Evolutionary conservation across 768 basidiomycete genomes (phyloP).

Genomic region (Tylopilus vinaceipallidus): DNA sequence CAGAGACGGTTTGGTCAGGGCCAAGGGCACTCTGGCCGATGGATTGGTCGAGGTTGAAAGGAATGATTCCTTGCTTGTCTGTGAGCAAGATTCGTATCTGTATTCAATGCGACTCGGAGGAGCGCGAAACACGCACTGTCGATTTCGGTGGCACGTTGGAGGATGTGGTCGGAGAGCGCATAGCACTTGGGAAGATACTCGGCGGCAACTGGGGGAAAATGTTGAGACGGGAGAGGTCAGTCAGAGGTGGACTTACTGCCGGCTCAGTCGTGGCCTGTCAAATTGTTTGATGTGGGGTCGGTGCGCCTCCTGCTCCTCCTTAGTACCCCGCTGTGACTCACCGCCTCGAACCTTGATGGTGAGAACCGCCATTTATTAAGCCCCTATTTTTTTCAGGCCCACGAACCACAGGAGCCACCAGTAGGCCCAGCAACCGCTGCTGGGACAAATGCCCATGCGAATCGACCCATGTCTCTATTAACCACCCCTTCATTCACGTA

Average conservation of each 20-base stretch:
- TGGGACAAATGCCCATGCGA: too few relatives aligned
- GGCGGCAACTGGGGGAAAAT: slow-evolving; percentile 62
- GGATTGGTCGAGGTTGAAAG: slow-evolving; percentile 62
- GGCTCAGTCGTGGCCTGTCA: slow-evolving; percentile 89
- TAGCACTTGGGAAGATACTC: slow-evolving; percentile 95
- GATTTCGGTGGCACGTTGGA: slow-evolving; percentile 79
- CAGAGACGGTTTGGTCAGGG: slow-evolving; percentile 76
- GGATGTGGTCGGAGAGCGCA: slow-evolving; percentile 69
- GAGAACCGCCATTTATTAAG: too few relatives aligned
- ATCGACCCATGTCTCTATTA: too few relatives aligned
- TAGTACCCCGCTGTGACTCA: too few relatives aligned
- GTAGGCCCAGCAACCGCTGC: too few relatives aligned
- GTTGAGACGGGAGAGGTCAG: not conserved
- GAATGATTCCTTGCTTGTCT: slow-evolving; percentile 90
- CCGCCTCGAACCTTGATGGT: too few relatives aligned
- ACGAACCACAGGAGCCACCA: too few relatives aligned
- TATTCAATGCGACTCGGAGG: not conserved
- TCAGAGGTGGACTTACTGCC: slow-evolving; percentile 53
- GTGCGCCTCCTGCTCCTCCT: too few relatives aligned
- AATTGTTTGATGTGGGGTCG: slow-evolving; percentile 68
- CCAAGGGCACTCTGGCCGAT: slow-evolving; percentile 73
- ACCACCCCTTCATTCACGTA: too few relatives aligned
- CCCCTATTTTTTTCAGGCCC: too few relatives aligned
- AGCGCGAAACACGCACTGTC: slow-evolving; percentile 45
- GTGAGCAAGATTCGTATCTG: not conserved